These are phyloP conservation scores for Leccinum disarticulatum DNA, from an alignment of 768 basidiomycete species.

Conservation along the genomic window DNA sequence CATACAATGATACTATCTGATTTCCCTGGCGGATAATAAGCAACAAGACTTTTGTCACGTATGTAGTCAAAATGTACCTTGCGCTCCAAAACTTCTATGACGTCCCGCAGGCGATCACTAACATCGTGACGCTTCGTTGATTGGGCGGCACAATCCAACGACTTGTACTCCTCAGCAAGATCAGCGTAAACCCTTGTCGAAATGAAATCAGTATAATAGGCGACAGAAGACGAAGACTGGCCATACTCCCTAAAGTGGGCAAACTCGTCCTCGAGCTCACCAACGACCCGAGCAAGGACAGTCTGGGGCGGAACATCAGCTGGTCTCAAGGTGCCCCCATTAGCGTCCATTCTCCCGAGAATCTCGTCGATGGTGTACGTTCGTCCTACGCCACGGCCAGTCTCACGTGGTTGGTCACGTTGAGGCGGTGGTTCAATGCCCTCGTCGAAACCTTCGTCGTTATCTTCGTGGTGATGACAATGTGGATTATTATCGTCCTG, in stretches of 20 bases:
- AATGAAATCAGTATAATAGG: slow-evolving; percentile 9
- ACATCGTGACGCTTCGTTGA: slow-evolving; percentile 81
- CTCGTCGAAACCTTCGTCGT: slow-evolving; percentile 19
- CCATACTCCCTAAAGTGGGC: slow-evolving; percentile 89
- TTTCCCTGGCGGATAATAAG: slow-evolving; percentile 60
- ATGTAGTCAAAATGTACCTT: slow-evolving; percentile 56
- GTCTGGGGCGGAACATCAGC: slow-evolving; percentile 78
- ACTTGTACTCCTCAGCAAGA: slow-evolving; percentile 89
- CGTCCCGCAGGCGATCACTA: slow-evolving; percentile 85
- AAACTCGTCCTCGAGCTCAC: slow-evolving; percentile 94
- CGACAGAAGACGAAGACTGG: background rate
- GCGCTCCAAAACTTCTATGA: slow-evolving; percentile 88
- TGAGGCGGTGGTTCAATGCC: slow-evolving; percentile 4
- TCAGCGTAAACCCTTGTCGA: slow-evolving; percentile 80
- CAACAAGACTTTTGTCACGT: background rate
- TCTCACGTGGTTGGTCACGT: slow-evolving; percentile 2
- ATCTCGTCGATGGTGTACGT: slow-evolving; percentile 25
- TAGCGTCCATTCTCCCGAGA: slow-evolving; percentile 25
- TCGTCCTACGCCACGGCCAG: slow-evolving; percentile 7
- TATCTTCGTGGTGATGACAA: slow-evolving; percentile 2
- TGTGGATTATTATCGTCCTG: slow-evolving; percentile 25
- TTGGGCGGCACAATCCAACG: slow-evolving; percentile 82
- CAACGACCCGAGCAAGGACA: slow-evolving; percentile 74
- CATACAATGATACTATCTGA: slow-evolving; percentile 91
- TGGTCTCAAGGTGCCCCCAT: slow-evolving; percentile 22